These are phyloP conservation scores for Leishmania martiniquensis DNA, from an alignment of 208 protist genomes.

Conservation along the genomic window DNA sequence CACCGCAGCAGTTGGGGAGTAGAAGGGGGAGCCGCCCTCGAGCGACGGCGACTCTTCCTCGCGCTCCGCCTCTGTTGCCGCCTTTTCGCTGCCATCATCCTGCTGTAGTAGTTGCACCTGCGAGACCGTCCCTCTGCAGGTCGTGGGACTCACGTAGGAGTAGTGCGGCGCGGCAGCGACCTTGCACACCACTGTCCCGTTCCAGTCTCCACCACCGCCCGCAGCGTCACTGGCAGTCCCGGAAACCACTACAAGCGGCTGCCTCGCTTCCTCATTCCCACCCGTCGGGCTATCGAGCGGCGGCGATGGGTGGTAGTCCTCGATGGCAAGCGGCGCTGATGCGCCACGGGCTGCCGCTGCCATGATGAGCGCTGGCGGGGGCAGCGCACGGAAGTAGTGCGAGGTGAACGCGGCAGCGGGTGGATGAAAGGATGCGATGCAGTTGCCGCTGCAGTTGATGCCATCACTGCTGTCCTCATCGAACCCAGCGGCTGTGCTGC, in stretches of 20 bases:
- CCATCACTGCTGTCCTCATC: neutral
- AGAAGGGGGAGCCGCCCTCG: conserved; percentile 14
- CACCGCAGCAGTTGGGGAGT: conserved; percentile 18
- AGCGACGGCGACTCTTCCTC: conserved; percentile 5
- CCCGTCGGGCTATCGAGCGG: neutral
- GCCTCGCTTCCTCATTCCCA: conserved; percentile 1
- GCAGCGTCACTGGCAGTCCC: neutral
- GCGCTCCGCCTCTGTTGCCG: neutral
- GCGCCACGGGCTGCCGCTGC: conserved; percentile 7
- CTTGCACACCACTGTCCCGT: neutral
- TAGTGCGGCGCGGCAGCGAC: neutral
- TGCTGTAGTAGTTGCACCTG: conserved; percentile 10
- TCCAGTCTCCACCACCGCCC: neutral
- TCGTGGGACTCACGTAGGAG: conserved; percentile 12
- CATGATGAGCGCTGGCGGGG: conserved; percentile 22
- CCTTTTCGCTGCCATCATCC: neutral
- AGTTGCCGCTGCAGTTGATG: conserved; percentile 3
- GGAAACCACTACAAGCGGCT: neutral
- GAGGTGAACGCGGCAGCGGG: conserved; percentile 34
- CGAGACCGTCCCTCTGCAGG: conserved; percentile 1
- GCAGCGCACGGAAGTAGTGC: conserved; percentile 73
- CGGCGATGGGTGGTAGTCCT: conserved; percentile 23
- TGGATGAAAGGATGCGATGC: neutral
- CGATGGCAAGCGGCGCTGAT: conserved; percentile 48
- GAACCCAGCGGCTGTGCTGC: neutral